Conservation (phyloP, 2,329 filamentous ascomycete species). For the Aspergillus udagawae region DNA sequence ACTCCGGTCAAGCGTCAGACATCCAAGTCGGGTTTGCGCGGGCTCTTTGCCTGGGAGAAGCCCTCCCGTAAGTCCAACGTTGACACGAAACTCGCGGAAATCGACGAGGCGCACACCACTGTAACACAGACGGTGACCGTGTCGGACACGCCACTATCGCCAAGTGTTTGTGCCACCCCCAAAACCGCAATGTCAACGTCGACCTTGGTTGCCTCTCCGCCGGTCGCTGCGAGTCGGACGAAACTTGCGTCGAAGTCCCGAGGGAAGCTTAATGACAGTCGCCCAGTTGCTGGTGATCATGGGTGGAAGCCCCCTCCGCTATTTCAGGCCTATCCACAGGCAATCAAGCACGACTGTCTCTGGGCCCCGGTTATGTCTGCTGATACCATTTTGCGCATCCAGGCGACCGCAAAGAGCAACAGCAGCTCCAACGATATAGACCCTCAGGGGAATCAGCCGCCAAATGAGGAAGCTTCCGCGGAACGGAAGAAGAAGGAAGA, state of each 20-base stretch:
- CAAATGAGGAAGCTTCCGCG: slow-evolving; percentile 14
- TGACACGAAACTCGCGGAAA: slow-evolving; percentile 28
- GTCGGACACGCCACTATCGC: slow-evolving; percentile 21
- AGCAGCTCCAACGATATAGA: slow-evolving; percentile 9
- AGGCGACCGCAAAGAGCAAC: slow-evolving; percentile 23
- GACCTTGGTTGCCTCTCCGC: slow-evolving; percentile 20
- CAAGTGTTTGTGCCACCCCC: slow-evolving; percentile 22
- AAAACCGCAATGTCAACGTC: slow-evolving; percentile 24
- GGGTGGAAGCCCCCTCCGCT: slow-evolving; percentile 69
- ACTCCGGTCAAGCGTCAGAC: slow-evolving; percentile 29
- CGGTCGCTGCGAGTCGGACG: slow-evolving; percentile 13
- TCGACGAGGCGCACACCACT: slow-evolving; percentile 26
- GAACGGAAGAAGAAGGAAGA: slow-evolving; percentile 32
- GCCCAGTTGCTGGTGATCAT: slow-evolving; percentile 22
- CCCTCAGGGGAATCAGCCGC: slow-evolving; percentile 7
- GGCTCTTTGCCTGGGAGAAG: slow-evolving; percentile 36
- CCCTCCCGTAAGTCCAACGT: slow-evolving; percentile 22
- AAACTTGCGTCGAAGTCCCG: slow-evolving; percentile 19
- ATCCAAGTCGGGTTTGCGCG: slow-evolving; percentile 36
- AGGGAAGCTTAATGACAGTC: slow-evolving; percentile 20
- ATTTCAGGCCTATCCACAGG: slow-evolving; percentile 83
- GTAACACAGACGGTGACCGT: slow-evolving; percentile 13
- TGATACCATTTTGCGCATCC: slow-evolving; percentile 63
- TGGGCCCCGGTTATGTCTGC: slow-evolving; percentile 64
- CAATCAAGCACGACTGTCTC: slow-evolving; percentile 69